phyloP scores from a whole-genome alignment of 257 asterid genomes.

The Fraxinus anomala region DNA sequence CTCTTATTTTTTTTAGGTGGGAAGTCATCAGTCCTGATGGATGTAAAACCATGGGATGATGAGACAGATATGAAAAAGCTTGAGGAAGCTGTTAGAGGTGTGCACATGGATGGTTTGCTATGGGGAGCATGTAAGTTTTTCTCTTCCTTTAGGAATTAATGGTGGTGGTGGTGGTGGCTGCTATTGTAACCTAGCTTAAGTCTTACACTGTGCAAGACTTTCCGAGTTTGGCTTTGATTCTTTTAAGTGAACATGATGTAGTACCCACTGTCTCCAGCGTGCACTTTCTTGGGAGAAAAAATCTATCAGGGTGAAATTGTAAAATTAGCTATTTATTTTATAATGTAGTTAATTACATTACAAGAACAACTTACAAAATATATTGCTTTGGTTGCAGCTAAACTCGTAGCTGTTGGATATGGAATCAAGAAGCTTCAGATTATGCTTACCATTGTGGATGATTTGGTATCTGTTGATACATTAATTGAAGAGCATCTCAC shows the following conservation, averaged over 20 bases:
- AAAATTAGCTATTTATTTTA: not conserved
- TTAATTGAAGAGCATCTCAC: conserved; percentile 36
- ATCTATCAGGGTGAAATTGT: too few species aligned
- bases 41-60: conserved; percentile 94
- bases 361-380: not conserved
- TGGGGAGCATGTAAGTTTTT: conserved; percentile 86
- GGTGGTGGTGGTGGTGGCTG: not conserved
- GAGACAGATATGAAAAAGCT: conserved; percentile 96
- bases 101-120: conserved; percentile 73
- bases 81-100: conserved; percentile 82
- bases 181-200: not conserved
- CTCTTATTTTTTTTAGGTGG: conserved; percentile 49
- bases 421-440: conserved; percentile 43
- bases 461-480: conserved; percentile 42
- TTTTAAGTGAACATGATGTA: not conserved
- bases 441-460: conserved; percentile 48
- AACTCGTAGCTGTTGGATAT: conserved; percentile 41
- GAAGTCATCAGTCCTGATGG: conserved; percentile 61
- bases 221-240: not conserved
- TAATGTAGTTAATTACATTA: not conserved
- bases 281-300: not conserved
- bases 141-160: not conserved
- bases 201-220: not conserved
- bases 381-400: conserved; percentile 26
- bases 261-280: not conserved